Conservation (phyloP, 345 rosid genomes). For the Eucalyptus brandiana region DNA sequence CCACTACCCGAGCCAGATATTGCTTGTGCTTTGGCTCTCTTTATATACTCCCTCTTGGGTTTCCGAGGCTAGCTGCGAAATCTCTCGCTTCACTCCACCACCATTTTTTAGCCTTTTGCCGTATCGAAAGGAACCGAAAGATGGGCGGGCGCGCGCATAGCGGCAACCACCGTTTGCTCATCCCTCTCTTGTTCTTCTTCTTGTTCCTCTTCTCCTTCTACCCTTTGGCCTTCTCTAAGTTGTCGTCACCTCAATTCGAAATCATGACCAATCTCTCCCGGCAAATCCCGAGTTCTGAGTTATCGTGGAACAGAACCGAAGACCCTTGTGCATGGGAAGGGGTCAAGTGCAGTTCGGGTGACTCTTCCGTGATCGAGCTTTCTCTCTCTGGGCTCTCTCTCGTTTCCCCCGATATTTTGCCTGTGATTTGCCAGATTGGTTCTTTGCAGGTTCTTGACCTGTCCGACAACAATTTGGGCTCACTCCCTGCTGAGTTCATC, state of each 20-base stretch:
- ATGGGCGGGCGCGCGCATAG: neutral
- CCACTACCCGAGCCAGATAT: neutral
- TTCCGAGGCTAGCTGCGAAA: neutral
- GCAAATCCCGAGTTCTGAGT: neutral
- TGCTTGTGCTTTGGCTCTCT: neutral
- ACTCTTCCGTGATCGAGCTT: conserved; percentile 12
- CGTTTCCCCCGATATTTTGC: conserved; percentile 21
- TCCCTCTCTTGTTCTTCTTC: neutral
- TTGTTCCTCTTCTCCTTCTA: neutral
- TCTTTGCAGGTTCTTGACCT: conserved; percentile 47
- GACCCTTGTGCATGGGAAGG: conserved; percentile 55
- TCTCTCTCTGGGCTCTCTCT: conserved; percentile 29
- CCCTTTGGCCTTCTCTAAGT: conserved; percentile 10
- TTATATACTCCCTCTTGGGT: neutral
- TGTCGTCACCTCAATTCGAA: conserved; percentile 9
- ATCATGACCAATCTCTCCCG: conserved; percentile 28
- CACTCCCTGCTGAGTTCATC: conserved; percentile 36
- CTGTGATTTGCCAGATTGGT: conserved; percentile 35
- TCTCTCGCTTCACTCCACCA: neutral
- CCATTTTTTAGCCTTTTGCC: neutral
- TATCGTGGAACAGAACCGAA: fast-evolving
- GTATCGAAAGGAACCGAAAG: neutral
- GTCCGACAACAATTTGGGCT: conserved; percentile 34
- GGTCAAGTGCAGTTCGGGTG: conserved; percentile 24
- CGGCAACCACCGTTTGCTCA: neutral